Base-by-base conservation (phyloP, 2,329 filamentous ascomycete species). In the Trichoderma gracile region DNA sequence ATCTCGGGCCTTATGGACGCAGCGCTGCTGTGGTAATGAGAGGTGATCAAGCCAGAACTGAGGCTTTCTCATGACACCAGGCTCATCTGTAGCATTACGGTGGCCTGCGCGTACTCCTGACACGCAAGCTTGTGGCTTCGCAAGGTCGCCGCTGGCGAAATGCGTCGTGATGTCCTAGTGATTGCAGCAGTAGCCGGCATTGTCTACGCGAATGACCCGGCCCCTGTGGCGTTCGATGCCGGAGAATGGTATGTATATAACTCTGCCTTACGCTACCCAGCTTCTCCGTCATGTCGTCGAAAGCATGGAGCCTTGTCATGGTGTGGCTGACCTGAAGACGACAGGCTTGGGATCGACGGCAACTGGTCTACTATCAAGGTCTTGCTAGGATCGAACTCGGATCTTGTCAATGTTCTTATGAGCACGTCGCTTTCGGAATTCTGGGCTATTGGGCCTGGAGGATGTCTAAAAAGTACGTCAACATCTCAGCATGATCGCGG, bases 351-450 rank as follows among this genome's bases (percentile, higher is more conserved):
- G 54, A 81, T 84, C 68, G 89, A 91, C 72, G 89, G 89, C 10
- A 82, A 82, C 67, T 93, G 90, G 90, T 92, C 89, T 17, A 85
- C 88, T 7, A 86, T 91, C 68, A 80, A 79, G 14, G 79, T 93
- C 53, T 66, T 69, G 6, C 66, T 83, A 78, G 69, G 80, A 84
- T 75, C 77, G 21, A 69, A 74, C 10, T 70, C 70, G 7, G 72
- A 78, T 60, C 33, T 68, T 10, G 71, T 80, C 65, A 74, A 78
- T 68, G 74, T 81, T 38, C 71, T 81, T 14, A 81, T 88, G 58
- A 91, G 88, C 71, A 92, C 89, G 6, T 82, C 84, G 14, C 81
- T 88, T 47, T 90, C 90, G 42, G 89, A 92, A 74, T 86, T 89
- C 49, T 92, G 89, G 89, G 82, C 86, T 3, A 78, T 92, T 45